Percentiles rank a stretch among this genome's conserved stretches.
Evolutionary conservation across 139 green algal species (phyloP).

Genomic region (Dunaliella primolecta): DNA sequence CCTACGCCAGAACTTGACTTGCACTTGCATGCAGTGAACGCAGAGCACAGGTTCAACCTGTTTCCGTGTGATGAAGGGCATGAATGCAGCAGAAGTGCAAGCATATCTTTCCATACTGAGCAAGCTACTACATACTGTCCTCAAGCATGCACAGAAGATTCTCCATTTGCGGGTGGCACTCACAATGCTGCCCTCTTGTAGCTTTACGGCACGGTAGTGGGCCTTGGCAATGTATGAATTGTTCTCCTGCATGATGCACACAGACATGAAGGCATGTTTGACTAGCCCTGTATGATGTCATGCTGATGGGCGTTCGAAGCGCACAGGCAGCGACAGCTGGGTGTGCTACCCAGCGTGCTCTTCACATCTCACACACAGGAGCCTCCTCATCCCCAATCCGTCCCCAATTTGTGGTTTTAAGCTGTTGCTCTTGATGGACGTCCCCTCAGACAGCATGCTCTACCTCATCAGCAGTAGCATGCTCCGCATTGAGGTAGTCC

Average conservation of each 20-base stretch:
- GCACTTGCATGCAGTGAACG: no score
- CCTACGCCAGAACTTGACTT: no score
- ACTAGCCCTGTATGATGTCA: neutral
- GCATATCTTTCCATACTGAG: neutral
- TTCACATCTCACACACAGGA: neutral
- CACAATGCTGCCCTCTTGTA: neutral
- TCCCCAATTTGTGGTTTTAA: no score
- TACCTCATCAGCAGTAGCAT: neutral
- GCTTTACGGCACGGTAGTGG: neutral
- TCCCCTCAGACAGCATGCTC: neutral
- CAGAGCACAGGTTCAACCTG: neutral
- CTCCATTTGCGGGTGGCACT: no score
- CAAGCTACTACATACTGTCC: no score
- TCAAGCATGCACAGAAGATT: no score
- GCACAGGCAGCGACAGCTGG: neutral
- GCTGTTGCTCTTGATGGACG: neutral
- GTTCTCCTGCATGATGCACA: constrained; percentile 9
- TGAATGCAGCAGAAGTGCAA: neutral
- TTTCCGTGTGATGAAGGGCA: neutral
- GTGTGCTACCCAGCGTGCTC: neutral
- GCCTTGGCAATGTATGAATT: neutral
- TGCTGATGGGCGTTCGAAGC: neutral
- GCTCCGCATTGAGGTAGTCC: neutral
- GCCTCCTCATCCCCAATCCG: no score
- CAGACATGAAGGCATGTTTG: neutral